phyloP scores from a whole-genome alignment of 306 rosid genomes.

The Fragaria nilgerrensis region DNA sequence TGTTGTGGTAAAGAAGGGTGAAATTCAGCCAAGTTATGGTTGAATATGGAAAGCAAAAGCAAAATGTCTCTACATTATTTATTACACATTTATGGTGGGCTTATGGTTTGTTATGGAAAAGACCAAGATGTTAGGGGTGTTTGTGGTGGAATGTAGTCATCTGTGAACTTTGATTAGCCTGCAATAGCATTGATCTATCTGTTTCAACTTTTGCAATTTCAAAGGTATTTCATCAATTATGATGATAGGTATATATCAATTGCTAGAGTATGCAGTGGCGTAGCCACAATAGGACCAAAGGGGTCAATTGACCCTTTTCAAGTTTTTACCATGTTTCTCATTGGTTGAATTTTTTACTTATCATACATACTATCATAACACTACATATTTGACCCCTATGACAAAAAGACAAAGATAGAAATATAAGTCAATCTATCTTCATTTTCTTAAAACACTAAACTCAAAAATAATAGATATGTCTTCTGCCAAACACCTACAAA shows the following conservation, averaged over 20 bases:
- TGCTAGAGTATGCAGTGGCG: not conserved
- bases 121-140: not conserved
- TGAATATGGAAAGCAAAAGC: not conserved
- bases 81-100: not conserved
- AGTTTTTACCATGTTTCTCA: too few relatives aligned
- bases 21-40: slow-evolving; percentile 14
- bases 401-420: too few relatives aligned
- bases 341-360: too few relatives aligned
- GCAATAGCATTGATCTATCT: not conserved
- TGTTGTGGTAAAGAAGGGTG: slow-evolving; percentile 5
- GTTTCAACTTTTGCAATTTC: not conserved
- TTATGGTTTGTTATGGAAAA: not conserved
- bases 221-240: not conserved
- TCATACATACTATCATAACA: too few relatives aligned
- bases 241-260: not conserved
- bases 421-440: too few relatives aligned
- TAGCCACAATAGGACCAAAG: too few relatives aligned
- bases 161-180: not conserved
- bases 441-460: too few relatives aligned
- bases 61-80: not conserved
- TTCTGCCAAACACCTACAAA: too few relatives aligned
- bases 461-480: too few relatives aligned
- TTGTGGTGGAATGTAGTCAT: not conserved
- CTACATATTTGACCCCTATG: too few relatives aligned
- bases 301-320: too few relatives aligned